Evolutionary conservation across 1,139 yeast species (phyloP).

Genomic region (Torulaspora pretoriensis): DNA sequence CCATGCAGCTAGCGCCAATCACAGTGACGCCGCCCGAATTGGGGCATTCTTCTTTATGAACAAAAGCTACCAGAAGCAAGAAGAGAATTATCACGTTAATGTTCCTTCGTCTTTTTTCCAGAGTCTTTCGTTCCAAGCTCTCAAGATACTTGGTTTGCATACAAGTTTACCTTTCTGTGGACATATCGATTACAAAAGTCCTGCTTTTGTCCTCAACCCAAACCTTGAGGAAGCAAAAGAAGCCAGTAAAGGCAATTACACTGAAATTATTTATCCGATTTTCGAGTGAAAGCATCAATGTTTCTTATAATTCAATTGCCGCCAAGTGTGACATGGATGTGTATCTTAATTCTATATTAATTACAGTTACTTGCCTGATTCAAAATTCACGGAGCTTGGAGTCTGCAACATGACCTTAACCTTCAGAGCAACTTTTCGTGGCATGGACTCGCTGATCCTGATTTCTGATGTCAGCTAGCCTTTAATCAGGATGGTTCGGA

Average conservation of each 20-base stretch:
- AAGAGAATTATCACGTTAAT: conserved; percentile 14
- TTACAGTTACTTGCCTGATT: not conserved
- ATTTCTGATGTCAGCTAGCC: no score
- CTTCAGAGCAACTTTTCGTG: no score
- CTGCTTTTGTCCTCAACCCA: conserved; percentile 15
- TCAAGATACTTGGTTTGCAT: conserved; percentile 12
- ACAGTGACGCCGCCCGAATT: conserved; percentile 38
- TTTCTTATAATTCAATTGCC: not conserved
- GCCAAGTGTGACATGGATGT: no score
- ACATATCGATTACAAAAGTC: conserved; percentile 14
- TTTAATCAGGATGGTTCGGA: no score
- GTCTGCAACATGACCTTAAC: no score
- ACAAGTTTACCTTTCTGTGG: conserved; percentile 16
- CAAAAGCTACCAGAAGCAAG: conserved; percentile 15
- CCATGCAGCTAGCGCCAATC: conserved; percentile 36
- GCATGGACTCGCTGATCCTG: no score
- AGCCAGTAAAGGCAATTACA: conserved; percentile 7
- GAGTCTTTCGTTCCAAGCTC: conserved; percentile 7
- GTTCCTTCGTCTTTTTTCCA: conserved; percentile 3
- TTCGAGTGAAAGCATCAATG: not conserved
- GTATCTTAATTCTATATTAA: not conserved
- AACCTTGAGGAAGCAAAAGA: conserved; percentile 6
- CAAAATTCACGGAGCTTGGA: no score
- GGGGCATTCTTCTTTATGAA: conserved; percentile 16
- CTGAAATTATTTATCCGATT: conserved; percentile 6